These are phyloP conservation scores for Agaricus subrufescens DNA, from an alignment of 768 basidiomycete species.

Conservation along the genomic window DNA sequence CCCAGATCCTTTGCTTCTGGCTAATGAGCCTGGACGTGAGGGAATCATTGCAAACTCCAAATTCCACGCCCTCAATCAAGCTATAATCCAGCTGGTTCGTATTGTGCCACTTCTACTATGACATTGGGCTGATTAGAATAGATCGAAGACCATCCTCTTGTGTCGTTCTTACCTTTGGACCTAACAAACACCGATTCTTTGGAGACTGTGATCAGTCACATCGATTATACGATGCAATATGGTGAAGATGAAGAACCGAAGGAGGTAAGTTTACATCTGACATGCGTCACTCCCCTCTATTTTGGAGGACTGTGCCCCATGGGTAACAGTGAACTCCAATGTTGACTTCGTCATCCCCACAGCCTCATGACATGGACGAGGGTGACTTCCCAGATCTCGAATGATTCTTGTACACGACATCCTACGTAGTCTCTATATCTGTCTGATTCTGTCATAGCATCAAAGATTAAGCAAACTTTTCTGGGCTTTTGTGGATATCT, in stretches of 20 bases:
- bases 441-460: too few relatives aligned
- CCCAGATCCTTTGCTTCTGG: constrained; percentile 87
- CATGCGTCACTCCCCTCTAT: neutral
- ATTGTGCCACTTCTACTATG: neutral
- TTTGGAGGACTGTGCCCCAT: neutral
- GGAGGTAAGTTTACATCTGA: constrained; percentile 49
- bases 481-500: too few relatives aligned
- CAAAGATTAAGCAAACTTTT: too few relatives aligned
- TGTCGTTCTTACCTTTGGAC: constrained; percentile 94
- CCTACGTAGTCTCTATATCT: too few relatives aligned
- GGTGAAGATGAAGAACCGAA: constrained; percentile 98
- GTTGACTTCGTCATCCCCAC: constrained; percentile 9
- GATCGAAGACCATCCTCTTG: constrained; percentile 98
- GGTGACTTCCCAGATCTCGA: constrained; percentile 84
- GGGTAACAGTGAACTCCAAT: constrained; percentile 1
- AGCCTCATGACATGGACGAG: constrained; percentile 93
- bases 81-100: constrained; percentile 89
- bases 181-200: constrained; percentile 86
- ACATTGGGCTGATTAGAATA: constrained; percentile 23
- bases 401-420: constrained; percentile 18
- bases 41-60: constrained; percentile 59
- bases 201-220: constrained; percentile 87
- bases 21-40: constrained; percentile 56
- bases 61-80: constrained; percentile 92
- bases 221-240: constrained; percentile 98